phyloP scores from a whole-genome alignment of 2,329 filamentous ascomycete genomes.

The Sclerotinia nivalis region DNA sequence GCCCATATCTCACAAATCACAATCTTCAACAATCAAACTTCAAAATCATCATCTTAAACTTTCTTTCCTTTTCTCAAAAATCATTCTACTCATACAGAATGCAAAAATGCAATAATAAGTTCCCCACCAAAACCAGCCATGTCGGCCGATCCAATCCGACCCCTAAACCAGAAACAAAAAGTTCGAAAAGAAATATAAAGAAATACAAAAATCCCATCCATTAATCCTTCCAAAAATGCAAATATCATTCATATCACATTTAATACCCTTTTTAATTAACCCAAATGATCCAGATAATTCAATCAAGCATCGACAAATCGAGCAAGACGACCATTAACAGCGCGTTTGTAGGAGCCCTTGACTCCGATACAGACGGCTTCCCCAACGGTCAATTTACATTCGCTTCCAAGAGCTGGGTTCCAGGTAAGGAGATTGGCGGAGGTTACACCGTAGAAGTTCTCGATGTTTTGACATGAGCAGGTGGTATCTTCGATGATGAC shows the following conservation, averaged over 20 bases:
- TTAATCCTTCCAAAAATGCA: neutral
- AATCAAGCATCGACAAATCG: slow-evolving; percentile 13
- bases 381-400: slow-evolving; percentile 37
- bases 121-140: neutral
- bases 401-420: slow-evolving; percentile 40
- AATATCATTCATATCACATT: slow-evolving; percentile 7
- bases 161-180: neutral
- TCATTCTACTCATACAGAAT: slow-evolving; percentile 12
- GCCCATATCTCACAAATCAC: neutral
- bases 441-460: slow-evolving; percentile 30
- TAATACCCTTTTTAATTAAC: neutral
- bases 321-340: slow-evolving; percentile 12
- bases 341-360: slow-evolving; percentile 8
- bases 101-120: neutral
- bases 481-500: slow-evolving; percentile 6
- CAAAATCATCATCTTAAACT: neutral
- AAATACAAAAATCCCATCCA: neutral
- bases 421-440: slow-evolving; percentile 36
- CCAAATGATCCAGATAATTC: neutral
- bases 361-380: slow-evolving; percentile 36
- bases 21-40: rapidly evolving
- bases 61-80: neutral
- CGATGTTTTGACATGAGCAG: slow-evolving; percentile 25
- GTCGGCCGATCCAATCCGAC: neutral
- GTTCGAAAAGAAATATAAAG: neutral